Conservation (phyloP, 2,329 filamentous ascomycete species). For the Nemania serpens region DNA sequence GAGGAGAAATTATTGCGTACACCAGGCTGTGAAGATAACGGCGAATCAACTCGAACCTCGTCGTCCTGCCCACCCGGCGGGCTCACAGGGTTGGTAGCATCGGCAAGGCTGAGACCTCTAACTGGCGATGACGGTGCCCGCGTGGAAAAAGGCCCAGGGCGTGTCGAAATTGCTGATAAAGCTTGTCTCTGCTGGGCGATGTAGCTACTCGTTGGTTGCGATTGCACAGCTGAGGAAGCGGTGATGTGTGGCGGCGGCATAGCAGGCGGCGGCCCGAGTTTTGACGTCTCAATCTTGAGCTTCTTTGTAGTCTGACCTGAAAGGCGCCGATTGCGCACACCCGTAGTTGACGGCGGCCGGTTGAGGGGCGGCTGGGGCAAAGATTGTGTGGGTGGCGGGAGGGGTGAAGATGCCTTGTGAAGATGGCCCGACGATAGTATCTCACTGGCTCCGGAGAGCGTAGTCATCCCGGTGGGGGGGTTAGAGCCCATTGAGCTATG, state of each 20-base stretch:
- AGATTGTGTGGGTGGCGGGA: slow-evolving; percentile 55
- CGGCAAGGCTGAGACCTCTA: slow-evolving; percentile 33
- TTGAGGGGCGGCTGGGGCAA: slow-evolving; percentile 50
- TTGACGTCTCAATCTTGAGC: slow-evolving; percentile 82
- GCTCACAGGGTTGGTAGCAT: slow-evolving; percentile 39
- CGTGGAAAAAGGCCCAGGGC: slow-evolving; percentile 41
- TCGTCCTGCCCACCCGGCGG: slow-evolving; percentile 44
- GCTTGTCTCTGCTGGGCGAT: slow-evolving; percentile 51
- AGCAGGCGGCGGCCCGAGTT: slow-evolving; percentile 38
- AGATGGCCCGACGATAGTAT: slow-evolving; percentile 40
- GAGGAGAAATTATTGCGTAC: slow-evolving; percentile 73
- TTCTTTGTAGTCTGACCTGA: slow-evolving; percentile 82
- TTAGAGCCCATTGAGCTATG: slow-evolving; percentile 79
- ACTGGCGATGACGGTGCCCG: slow-evolving; percentile 44
- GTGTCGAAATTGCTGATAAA: slow-evolving; percentile 44
- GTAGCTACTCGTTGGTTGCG: slow-evolving; percentile 43
- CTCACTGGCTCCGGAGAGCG: slow-evolving; percentile 75
- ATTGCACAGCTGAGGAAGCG: slow-evolving; percentile 33
- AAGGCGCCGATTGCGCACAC: slow-evolving; percentile 75
- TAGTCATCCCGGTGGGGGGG: slow-evolving; percentile 68
- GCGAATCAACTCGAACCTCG: slow-evolving; percentile 56
- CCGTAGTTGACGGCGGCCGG: slow-evolving; percentile 42
- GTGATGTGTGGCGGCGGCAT: slow-evolving; percentile 32
- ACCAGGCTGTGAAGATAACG: slow-evolving; percentile 52
- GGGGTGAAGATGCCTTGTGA: slow-evolving; percentile 35